Conservation (phyloP, 305 asterid species). For the Caryopteris hybrid region DNA sequence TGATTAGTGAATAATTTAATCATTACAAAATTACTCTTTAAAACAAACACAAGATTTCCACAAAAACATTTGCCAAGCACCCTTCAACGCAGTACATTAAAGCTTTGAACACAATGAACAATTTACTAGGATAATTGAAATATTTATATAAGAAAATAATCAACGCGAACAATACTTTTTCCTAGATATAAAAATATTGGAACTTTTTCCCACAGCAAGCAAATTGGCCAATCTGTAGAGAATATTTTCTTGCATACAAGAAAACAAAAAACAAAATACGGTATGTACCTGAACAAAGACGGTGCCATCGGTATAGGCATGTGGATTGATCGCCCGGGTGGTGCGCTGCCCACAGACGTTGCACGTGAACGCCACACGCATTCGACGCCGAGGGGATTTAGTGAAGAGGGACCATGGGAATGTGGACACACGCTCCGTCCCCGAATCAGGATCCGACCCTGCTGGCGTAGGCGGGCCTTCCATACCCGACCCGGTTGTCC, state of each 20-base stretch:
- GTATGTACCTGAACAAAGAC: conserved; percentile 83
- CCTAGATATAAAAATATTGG: not conserved
- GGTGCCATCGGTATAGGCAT: conserved; percentile 97
- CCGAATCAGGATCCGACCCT: conserved; percentile 44
- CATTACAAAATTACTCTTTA: too few relatives aligned
- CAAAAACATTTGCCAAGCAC: too few relatives aligned
- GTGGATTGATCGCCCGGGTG: conserved; percentile 96
- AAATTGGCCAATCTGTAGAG: not conserved
- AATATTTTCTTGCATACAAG: not conserved
- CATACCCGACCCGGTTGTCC: conserved; percentile 99
- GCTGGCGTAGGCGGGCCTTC: conserved; percentile 83
- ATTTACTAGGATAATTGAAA: too few relatives aligned
- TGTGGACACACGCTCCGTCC: conserved; percentile 58
- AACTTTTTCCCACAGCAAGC: not conserved
- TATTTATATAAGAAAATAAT: too few relatives aligned
- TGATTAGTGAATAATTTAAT: too few relatives aligned
- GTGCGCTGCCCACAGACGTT: conserved; percentile 95
- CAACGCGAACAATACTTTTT: too few relatives aligned
- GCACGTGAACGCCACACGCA: conserved; percentile 95
- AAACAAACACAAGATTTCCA: too few relatives aligned
- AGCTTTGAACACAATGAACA: too few relatives aligned
- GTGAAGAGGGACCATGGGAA: conserved; percentile 98
- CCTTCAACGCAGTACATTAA: too few relatives aligned
- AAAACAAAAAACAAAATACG: not conserved
- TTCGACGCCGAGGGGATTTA: conserved; percentile 87